phyloP scores from a whole-genome alignment of 495 filamentous ascomycete genomes.

The Penicillium subrubescens region DNA sequence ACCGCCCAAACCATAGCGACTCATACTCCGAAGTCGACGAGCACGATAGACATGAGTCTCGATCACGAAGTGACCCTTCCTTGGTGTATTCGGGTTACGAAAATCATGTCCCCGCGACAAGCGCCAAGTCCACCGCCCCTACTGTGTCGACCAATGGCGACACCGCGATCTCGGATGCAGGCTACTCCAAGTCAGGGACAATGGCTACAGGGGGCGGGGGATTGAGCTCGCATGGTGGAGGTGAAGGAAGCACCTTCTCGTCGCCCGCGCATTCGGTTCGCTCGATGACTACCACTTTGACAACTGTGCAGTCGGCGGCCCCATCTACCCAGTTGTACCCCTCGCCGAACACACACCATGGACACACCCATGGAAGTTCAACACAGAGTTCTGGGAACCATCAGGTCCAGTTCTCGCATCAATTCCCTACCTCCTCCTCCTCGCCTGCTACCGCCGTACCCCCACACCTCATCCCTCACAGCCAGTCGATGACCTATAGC shows the following conservation, averaged over 20 bases:
- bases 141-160: conserved; percentile 82
- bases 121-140: conserved; percentile 71
- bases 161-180: conserved; percentile 70
- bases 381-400: conserved; percentile 52
- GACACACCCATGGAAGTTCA: conserved; percentile 45
- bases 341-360: conserved; percentile 40
- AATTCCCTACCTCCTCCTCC: conserved; percentile 66
- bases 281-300: conserved; percentile 91
- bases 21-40: conserved; percentile 38
- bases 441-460: conserved; percentile 79
- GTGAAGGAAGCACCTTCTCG: conserved; percentile 84
- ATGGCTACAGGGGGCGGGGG: conserved; percentile 64
- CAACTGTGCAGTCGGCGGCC: conserved; percentile 88
- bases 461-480: conserved; percentile 67
- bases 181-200: conserved; percentile 78
- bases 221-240: conserved; percentile 67
- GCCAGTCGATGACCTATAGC: conserved; percentile 80
- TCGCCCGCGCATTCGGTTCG: conserved; percentile 90
- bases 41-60: conserved; percentile 29
- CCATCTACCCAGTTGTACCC: conserved; percentile 63
- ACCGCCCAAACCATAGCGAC: conserved; percentile 54
- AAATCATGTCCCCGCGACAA: conserved; percentile 56
- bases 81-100: conserved; percentile 60
- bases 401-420: conserved; percentile 79
- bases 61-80: conserved; percentile 55